Conservation (phyloP, 352 stramenopile genomes). For the Saprolegnia diclina region DNA sequence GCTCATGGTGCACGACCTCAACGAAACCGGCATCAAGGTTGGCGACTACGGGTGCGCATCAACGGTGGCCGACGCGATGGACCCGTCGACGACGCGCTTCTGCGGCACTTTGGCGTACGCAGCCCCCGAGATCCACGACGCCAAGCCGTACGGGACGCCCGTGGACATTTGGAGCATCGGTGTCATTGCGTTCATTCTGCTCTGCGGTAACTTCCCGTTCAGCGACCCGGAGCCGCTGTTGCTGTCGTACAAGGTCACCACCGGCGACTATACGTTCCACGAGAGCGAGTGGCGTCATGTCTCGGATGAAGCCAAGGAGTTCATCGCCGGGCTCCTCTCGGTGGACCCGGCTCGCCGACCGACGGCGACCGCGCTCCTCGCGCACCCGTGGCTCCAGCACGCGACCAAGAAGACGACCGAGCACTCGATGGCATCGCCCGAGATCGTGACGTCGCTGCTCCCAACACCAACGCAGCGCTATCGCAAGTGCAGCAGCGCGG, state of each 20-base stretch:
- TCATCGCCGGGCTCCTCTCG: conserved; percentile 49
- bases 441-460: conserved; percentile 6
- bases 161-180: conserved; percentile 27
- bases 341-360: conserved; percentile 45
- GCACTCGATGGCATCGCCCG: not conserved
- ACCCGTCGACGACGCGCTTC: not conserved
- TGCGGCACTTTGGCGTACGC: conserved; percentile 18
- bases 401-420: not conserved
- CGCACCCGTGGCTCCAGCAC: conserved; percentile 51
- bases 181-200: conserved; percentile 28
- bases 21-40: conserved; percentile 24
- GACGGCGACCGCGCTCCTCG: conserved; percentile 48
- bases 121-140: conserved; percentile 19
- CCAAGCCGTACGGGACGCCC: conserved; percentile 20
- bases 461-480: conserved; percentile 5
- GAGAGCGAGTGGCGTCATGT: conserved; percentile 3
- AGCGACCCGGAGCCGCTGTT: conserved; percentile 6
- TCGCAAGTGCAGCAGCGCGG: conserved; percentile 2
- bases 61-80: not conserved
- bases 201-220: conserved; percentile 90
- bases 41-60: conserved; percentile 25
- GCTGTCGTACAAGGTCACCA: conserved; percentile 11
- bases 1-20: not conserved
- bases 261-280: not conserved
- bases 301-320: conserved; percentile 48